Conservation (phyloP, 352 stramenopile genomes). For the Pseudoperonospora humuli region DNA sequence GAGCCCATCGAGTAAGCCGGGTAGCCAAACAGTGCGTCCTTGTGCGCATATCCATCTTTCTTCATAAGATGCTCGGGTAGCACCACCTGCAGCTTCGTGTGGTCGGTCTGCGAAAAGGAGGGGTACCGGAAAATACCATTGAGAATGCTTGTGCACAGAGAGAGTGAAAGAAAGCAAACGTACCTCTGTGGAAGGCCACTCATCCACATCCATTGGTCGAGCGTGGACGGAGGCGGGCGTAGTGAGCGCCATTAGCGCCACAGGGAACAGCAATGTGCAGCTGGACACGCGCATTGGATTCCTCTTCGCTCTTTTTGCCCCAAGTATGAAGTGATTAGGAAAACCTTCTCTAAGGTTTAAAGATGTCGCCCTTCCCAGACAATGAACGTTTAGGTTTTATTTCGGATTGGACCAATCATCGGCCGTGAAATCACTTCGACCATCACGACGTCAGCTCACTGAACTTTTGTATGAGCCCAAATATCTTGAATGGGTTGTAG, state of each 20-base stretch:
- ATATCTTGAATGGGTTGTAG: neutral
- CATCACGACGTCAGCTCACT: slow-evolving; percentile 2
- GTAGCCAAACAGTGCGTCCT: slow-evolving; percentile 95
- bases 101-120: slow-evolving; percentile 46
- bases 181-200: slow-evolving; percentile 79
- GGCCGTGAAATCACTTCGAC: neutral
- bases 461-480: too few species aligned
- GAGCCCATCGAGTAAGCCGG: slow-evolving; percentile 87
- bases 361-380: slow-evolving; percentile 17
- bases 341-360: slow-evolving; percentile 20
- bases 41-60: slow-evolving; percentile 92
- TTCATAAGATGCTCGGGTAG: slow-evolving; percentile 85
- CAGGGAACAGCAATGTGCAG: slow-evolving; percentile 11
- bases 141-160: slow-evolving; percentile 6
- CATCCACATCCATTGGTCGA: slow-evolving; percentile 69
- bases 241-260: slow-evolving; percentile 19
- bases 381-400: too few species aligned
- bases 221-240: slow-evolving; percentile 12
- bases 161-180: slow-evolving; percentile 1
- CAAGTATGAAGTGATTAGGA: slow-evolving; percentile 19
- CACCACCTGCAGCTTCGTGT: slow-evolving; percentile 86
- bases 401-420: slow-evolving; percentile 20
- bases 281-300: slow-evolving; percentile 18
- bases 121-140: neutral
- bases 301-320: slow-evolving; percentile 13